Evolutionary conservation across 2,329 filamentous ascomycete species (phyloP).

Genomic region (Ustulina deusta): DNA sequence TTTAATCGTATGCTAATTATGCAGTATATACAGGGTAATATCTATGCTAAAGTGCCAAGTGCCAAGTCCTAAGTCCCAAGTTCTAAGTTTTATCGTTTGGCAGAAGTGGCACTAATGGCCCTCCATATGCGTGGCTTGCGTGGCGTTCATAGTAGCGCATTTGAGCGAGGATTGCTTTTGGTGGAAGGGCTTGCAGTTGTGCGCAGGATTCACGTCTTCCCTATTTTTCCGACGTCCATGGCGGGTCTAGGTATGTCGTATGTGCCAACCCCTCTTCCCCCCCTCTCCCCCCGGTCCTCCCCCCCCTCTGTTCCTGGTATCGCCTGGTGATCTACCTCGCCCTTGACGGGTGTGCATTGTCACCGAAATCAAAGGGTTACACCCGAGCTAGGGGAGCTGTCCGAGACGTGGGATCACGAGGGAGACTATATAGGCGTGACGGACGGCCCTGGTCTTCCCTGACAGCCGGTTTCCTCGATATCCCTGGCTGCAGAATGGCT

Average conservation of each 20-base stretch:
- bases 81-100: no score
- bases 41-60: no score
- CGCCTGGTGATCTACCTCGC: not conserved
- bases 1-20: no score
- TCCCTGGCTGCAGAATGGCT: not conserved
- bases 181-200: constrained; percentile 12
- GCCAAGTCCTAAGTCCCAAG: no score
- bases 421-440: constrained; percentile 11
- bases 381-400: constrained; percentile 4
- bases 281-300: not conserved
- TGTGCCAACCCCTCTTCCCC: not conserved
- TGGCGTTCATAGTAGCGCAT: not conserved
- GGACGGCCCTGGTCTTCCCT: not conserved
- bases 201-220: constrained; percentile 13
- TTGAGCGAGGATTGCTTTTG: constrained; percentile 24
- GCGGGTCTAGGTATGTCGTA: not conserved
- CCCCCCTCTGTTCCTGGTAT: not conserved
- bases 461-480: not conserved
- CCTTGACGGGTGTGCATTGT: constrained; percentile 4
- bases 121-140: constrained; percentile 1
- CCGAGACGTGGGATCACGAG: constrained; percentile 7
- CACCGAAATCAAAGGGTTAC: constrained; percentile 9
- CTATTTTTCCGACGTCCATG: constrained; percentile 3
- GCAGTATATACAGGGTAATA: no score
- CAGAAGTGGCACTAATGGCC: no score